Percentiles rank a stretch among this genome's conserved stretches.
Evolutionary conservation across 108 stramenopile genomes (phyloP).

Genomic region (Schizochytrium sp.): DNA sequence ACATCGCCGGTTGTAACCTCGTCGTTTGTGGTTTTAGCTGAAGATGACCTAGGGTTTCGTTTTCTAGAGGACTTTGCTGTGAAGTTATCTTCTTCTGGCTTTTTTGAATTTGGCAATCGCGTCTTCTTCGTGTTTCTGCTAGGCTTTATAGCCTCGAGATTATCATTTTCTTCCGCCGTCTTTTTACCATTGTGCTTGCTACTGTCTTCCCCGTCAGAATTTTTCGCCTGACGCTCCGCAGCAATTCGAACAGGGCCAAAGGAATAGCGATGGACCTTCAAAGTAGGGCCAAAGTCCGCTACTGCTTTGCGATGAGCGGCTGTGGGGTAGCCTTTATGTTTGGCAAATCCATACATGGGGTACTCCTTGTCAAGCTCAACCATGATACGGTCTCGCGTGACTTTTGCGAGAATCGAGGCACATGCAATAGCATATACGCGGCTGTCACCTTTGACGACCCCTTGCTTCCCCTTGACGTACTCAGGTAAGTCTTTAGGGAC

Average conservation of each 20-base stretch:
- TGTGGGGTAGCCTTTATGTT: slow-evolving; percentile 97
- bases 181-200: not conserved
- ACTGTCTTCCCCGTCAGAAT: no score
- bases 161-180: not conserved
- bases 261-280: slow-evolving; percentile 88
- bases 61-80: no score
- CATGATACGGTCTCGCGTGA: slow-evolving; percentile 95
- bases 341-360: slow-evolving; percentile 84
- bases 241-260: slow-evolving; percentile 83
- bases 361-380: slow-evolving; percentile 85
- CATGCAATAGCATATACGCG: slow-evolving; percentile 90
- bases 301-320: slow-evolving; percentile 83
- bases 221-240: not conserved
- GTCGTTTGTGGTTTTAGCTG: no score
- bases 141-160: no score
- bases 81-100: no score
- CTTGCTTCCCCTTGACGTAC: slow-evolving; percentile 43
- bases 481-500: slow-evolving; percentile 63
- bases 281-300: slow-evolving; percentile 77
- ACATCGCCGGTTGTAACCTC: no score
- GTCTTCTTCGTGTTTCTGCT: no score
- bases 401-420: slow-evolving; percentile 95
- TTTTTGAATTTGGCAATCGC: no score
- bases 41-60: no score
- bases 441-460: slow-evolving; percentile 90